Evolutionary conservation across 2,329 filamentous ascomycete species (phyloP), one percentile per base, ranked within the genome.

Genomic region (Aspergillus ruber): DNA sequence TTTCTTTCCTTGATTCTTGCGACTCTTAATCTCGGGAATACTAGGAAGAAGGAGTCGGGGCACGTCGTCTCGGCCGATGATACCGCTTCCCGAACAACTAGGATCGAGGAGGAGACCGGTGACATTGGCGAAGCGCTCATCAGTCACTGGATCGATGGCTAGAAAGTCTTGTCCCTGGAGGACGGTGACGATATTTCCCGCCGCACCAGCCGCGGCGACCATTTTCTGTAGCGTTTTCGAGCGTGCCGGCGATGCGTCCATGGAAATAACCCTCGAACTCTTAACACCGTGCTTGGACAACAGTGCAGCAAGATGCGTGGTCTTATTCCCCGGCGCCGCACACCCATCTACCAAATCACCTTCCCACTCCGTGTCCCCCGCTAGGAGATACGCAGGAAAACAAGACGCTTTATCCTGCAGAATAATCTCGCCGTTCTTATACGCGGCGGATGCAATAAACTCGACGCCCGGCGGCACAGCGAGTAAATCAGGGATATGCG

Each of bases 391-490:
- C 0, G 91, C 93, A 0, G 93, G 93, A 61, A 98, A 96, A 63
- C 93, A 98, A 0, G 90, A 96, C 0, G 93, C 91, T 68, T 96
- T 97, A 62, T 97, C 93, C 66, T 98, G 93, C 20, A 97, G 74
- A 50, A 97, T 95, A 45, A 97, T 81, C 42, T 83, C 79, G 1
- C 91, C 91, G 1, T 78, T 74, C 12, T 73, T 78, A 66, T 97
- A 97, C 0, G 89, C 85, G 12, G 78, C 69, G 6, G 82, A 84
- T 52, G 83, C 85, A 17, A 82, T 84, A 39, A 96, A 74, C 60
- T 95, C 87, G 33, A 79, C 75, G 1, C 79, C 77, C 0, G 85
- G 81, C 2, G 88, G 83, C 1, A 95, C 72, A 2, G 90, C 93
- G 6, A 98, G 67, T 3, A 98, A 75, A 57, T 93, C 84, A 0